phyloP scores from a whole-genome alignment of 208 protist genomes.

The Wallacemonas sp. region DNA sequence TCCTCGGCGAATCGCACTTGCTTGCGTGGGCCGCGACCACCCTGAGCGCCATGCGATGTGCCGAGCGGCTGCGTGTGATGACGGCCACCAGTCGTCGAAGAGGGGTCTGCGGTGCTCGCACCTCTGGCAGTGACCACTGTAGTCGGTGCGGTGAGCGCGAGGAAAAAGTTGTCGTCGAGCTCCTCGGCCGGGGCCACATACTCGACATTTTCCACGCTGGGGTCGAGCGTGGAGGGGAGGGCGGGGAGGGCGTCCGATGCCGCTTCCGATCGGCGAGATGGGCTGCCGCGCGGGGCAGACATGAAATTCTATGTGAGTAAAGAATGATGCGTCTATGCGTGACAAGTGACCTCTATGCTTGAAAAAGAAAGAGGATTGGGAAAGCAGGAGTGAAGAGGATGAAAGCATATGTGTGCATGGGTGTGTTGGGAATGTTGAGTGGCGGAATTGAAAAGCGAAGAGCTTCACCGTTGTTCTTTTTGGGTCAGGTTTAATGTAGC shows the following conservation, averaged over 20 bases:
- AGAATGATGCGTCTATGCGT: no score
- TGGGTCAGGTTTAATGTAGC: no score
- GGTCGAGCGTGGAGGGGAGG: conserved; percentile 6
- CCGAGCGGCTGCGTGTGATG: background rate
- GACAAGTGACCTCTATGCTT: no score
- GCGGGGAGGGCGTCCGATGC: background rate
- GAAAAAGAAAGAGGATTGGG: no score
- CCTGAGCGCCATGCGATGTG: background rate
- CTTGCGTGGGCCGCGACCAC: conserved; percentile 6
- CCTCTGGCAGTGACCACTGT: background rate
- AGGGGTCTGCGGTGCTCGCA: background rate
- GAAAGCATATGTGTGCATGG: no score
- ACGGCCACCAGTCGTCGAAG: background rate
- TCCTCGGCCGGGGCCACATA: conserved; percentile 20
- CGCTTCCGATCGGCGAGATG: background rate
- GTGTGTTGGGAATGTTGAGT: no score
- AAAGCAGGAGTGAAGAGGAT: no score
- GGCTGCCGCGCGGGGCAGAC: background rate
- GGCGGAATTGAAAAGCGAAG: no score
- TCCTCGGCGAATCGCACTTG: conserved; percentile 2
- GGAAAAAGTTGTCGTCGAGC: conserved; percentile 37
- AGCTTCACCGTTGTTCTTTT: no score
- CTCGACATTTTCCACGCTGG: conserved; percentile 10
- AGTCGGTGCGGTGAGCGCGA: conserved; percentile 17
- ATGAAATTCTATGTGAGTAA: background rate